Percentiles rank a stretch among this genome's conserved stretches.
Evolutionary conservation across 768 basidiomycete species (phyloP).

Genomic region (Lactarius hengduanensis): DNA sequence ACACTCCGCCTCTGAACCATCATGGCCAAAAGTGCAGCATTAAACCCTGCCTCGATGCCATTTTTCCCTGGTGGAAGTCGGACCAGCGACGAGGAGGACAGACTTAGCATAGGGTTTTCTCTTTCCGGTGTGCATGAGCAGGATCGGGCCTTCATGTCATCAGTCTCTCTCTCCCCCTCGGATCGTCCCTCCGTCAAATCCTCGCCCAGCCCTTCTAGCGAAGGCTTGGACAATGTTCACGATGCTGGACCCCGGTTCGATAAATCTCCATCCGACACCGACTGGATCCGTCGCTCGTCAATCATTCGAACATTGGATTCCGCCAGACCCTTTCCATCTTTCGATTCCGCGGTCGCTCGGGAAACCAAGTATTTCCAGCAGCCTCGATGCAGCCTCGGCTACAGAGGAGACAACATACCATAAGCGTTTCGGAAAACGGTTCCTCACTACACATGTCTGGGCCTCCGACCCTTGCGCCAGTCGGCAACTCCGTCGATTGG

Average conservation of each 20-base stretch:
- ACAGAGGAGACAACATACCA: slow-evolving; percentile 18
- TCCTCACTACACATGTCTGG: slow-evolving; percentile 16
- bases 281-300: slow-evolving; percentile 29
- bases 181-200: slow-evolving; percentile 67
- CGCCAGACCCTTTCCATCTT: slow-evolving; percentile 35
- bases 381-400: slow-evolving; percentile 26
- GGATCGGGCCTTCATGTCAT: slow-evolving; percentile 48
- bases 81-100: slow-evolving; percentile 53
- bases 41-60: slow-evolving; percentile 81
- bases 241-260: slow-evolving; percentile 32
- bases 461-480: slow-evolving; percentile 27
- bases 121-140: slow-evolving; percentile 48
- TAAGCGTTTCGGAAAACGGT: slow-evolving; percentile 20
- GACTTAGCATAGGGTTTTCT: slow-evolving; percentile 45
- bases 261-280: slow-evolving; percentile 33
- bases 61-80: slow-evolving; percentile 77
- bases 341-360: slow-evolving; percentile 23
- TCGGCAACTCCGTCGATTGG: slow-evolving; percentile 24
- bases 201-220: slow-evolving; percentile 61
- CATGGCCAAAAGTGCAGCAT: slow-evolving; percentile 73
- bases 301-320: slow-evolving; percentile 22
- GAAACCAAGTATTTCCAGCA: slow-evolving; percentile 27
- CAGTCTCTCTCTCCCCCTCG: slow-evolving; percentile 57
- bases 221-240: slow-evolving; percentile 34
- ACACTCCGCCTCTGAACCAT: slow-evolving; percentile 23